Evolutionary conservation across 1,284 basidiomycete species (phyloP).

Genomic region (Rhodotorula sp.): DNA sequence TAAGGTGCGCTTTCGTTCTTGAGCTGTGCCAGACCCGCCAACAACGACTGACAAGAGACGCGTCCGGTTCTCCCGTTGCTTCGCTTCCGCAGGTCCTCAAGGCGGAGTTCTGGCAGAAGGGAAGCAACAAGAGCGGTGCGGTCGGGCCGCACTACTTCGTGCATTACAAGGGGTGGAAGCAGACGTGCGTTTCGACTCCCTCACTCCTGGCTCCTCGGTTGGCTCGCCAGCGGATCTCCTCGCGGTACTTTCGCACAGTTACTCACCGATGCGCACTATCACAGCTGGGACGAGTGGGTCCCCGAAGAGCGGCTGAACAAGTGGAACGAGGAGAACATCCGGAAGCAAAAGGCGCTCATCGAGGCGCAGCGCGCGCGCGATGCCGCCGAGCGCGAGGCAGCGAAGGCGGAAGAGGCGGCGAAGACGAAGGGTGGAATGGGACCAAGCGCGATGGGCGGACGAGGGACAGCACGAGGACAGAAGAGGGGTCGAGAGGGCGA

Average conservation of each 20-base stretch:
- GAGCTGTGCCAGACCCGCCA: slow-evolving; percentile 8
- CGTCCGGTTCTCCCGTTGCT: background rate
- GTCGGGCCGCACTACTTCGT: slow-evolving; percentile 86
- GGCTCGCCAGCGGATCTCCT: background rate
- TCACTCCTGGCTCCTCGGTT: background rate
- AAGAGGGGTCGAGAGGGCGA: slow-evolving; percentile 42
- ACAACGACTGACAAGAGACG: background rate
- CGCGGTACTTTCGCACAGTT: background rate
- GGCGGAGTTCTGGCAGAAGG: slow-evolving; percentile 69
- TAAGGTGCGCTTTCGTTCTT: slow-evolving; percentile 56
- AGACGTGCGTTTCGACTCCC: slow-evolving; percentile 65
- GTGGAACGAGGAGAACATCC: slow-evolving; percentile 76
- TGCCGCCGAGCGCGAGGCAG: slow-evolving; percentile 46
- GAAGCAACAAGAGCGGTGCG: slow-evolving; percentile 63
- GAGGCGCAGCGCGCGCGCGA: slow-evolving; percentile 58
- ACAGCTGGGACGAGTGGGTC: slow-evolving; percentile 98
- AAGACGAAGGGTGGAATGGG: slow-evolving; percentile 25
- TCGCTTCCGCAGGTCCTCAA: slow-evolving; percentile 63
- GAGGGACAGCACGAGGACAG: slow-evolving; percentile 49
- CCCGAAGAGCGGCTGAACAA: slow-evolving; percentile 79
- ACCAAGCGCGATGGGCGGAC: slow-evolving; percentile 43
- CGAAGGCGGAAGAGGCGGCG: slow-evolving; percentile 35
- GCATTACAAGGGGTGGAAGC: slow-evolving; percentile 99
- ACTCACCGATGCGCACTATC: background rate
- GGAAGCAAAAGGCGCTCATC: slow-evolving; percentile 62